Evolutionary conservation across 2,329 filamentous ascomycete species (phyloP).

Genomic region (Clonostachys sp.): DNA sequence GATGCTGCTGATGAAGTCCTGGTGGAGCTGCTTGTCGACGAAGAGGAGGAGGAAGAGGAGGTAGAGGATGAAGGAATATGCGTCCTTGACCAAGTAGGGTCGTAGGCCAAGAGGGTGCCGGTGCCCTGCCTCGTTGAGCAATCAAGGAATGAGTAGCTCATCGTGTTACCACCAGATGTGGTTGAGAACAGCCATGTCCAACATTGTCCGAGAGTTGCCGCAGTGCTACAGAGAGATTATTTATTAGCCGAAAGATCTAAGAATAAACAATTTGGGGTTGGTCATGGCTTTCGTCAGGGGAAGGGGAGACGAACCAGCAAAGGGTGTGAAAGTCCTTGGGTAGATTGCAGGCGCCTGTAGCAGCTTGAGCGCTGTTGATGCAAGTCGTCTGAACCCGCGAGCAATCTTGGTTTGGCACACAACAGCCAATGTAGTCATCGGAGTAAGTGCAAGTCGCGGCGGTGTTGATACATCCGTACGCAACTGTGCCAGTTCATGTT

Average conservation of each 20-base stretch:
- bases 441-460: constrained; percentile 17
- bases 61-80: constrained; percentile 6
- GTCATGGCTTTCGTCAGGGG: neutral
- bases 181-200: constrained; percentile 20
- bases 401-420: constrained; percentile 17
- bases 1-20: constrained; percentile 3
- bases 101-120: constrained; percentile 19
- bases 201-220: constrained; percentile 10
- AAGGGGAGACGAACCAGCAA: constrained; percentile 21
- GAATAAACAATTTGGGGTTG: neutral
- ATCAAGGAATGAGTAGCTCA: constrained; percentile 15
- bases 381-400: constrained; percentile 22
- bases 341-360: constrained; percentile 13
- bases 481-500: constrained; percentile 8
- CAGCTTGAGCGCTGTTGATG: constrained; percentile 18
- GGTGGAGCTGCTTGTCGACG: neutral
- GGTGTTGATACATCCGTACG: constrained; percentile 17
- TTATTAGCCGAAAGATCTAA: constrained; percentile 2
- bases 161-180: constrained; percentile 5
- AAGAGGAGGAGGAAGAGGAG: constrained; percentile 1
- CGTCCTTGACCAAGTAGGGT: constrained; percentile 14
- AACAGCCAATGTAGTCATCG: constrained; percentile 22
- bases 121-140: constrained; percentile 15
- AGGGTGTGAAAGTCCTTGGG: constrained; percentile 22
- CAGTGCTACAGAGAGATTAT: constrained; percentile 5